A percentile compares a stretch with the other conserved stretches of the same genome.
These are phyloP conservation scores for Colletotrichum spinosum DNA, from an alignment of 2,329 filamentous ascomycete genomes.

Conservation along the genomic window DNA sequence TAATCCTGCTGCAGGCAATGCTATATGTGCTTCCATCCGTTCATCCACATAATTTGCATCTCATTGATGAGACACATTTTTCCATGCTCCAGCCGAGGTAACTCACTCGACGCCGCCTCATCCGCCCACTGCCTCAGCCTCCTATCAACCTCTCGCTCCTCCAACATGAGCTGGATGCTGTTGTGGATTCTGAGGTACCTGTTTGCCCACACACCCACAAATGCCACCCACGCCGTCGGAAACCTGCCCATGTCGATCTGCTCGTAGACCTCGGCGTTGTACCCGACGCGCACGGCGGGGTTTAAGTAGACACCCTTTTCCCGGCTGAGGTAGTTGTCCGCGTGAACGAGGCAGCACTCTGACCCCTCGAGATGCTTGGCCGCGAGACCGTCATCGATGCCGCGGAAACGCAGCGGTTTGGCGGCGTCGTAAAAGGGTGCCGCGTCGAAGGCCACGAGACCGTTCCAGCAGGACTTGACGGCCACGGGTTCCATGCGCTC, in stretches of 20 bases:
- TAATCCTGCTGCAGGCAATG: too few species aligned
- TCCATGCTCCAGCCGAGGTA: conserved; percentile 54
- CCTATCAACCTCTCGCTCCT: conserved; percentile 51
- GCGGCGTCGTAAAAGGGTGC: conserved; percentile 52
- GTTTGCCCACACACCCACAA: conserved; percentile 53
- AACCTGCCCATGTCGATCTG: neutral
- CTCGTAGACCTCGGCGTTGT: conserved; percentile 55
- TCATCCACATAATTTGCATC: conserved; percentile 69
- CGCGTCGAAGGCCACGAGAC: conserved; percentile 58
- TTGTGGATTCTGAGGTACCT: conserved; percentile 38
- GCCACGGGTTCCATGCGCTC: conserved; percentile 64
- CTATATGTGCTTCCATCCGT: conserved; percentile 40
- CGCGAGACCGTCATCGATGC: conserved; percentile 67
- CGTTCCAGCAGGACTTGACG: conserved; percentile 72
- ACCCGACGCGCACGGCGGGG: conserved; percentile 65
- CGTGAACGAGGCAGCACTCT: conserved; percentile 72
- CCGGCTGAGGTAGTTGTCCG: conserved; percentile 62
- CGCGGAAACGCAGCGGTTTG: conserved; percentile 67
- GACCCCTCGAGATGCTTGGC: conserved; percentile 68
- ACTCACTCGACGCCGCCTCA: conserved; percentile 44
- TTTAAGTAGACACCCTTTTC: conserved; percentile 65
- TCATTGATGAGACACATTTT: conserved; percentile 67
- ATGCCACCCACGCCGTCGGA: conserved; percentile 26
- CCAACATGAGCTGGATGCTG: conserved; percentile 50
- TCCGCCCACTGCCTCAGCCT: conserved; percentile 49